Base-by-base conservation (phyloP, 2,329 filamentous ascomycete species). In the Pyrenophora seminiperda region DNA sequence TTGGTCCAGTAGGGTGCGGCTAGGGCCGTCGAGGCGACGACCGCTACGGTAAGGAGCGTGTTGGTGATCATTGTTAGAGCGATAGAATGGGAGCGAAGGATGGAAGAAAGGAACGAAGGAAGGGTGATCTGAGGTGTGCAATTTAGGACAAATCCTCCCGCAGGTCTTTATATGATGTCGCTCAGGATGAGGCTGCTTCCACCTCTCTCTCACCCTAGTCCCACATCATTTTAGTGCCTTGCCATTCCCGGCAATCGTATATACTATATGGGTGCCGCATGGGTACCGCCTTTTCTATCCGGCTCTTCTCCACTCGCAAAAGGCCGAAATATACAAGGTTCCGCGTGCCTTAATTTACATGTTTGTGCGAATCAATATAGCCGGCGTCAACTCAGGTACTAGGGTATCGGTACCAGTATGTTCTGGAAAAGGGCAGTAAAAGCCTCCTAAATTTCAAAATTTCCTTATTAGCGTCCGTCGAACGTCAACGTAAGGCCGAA, bases 21-120 rank as follows among this genome's bases (percentile, higher is more conserved):
- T 39, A 72, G 50, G 31, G 52, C 60, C n/a, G 53, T 47, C 19
- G 63, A 55, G 19, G 68, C 64, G 32, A 52, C 48, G 18, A 63
- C 56, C 15, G 62, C 54, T 30, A 59, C 38, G 7, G 56, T 60
- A 44, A 64, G 39, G 41, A 65, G 48, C 18, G 56, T 56, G 24
- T 58, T 41, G 13, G 56, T 52, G 45, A 68, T 50, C 68, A 72
- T 72, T 15, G 10, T 27, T 27, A 3, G 13, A 27, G 24, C 13
- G 10, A 11, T 11, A 9, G 9, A 27, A 27, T 11, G 24, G 7
- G 4, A 27, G 3, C 4, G 24, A 4, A 27, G 10, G 9, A 4
- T 11, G 9, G 13, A 27, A 10, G 24, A 27, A 13, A 11, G 24
- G 24, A 27, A 10, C 20, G 20, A 22, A 22, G 20, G 20, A 22